Evolutionary conservation across 2,329 filamentous ascomycete genomes (phyloP).

Genomic region (Calycina herbarum): DNA sequence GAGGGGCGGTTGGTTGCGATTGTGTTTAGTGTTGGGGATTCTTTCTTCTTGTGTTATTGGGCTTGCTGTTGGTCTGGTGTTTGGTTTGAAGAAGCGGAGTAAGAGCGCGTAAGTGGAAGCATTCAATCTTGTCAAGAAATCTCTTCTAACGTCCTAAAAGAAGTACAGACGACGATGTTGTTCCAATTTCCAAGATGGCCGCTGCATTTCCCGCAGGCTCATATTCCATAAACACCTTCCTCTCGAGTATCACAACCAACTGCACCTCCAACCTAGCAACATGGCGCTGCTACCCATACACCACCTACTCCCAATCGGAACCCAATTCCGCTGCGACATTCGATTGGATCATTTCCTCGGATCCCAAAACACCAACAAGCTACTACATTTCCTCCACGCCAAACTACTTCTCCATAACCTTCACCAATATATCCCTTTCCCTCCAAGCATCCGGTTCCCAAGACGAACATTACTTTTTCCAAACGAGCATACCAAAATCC

Average conservation of each 20-base stretch:
- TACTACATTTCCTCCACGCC: slow-evolving; percentile 56
- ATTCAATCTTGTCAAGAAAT: neutral
- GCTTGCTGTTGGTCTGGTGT: slow-evolving; percentile 36
- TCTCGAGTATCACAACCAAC: slow-evolving; percentile 51
- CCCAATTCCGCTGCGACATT: slow-evolving; percentile 52
- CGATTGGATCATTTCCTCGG: slow-evolving; percentile 58
- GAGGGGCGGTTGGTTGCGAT: slow-evolving; percentile 37
- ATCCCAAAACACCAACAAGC: slow-evolving; percentile 39
- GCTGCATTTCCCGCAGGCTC: slow-evolving; percentile 58
- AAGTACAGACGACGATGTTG: neutral
- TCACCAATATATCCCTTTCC: slow-evolving; percentile 52
- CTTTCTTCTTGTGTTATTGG: slow-evolving; percentile 33
- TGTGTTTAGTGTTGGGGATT: slow-evolving; percentile 30
- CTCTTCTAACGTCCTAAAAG: slow-evolving; percentile 8
- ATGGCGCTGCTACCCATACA: slow-evolving; percentile 44
- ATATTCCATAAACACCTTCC: slow-evolving; percentile 60
- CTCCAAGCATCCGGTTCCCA: slow-evolving; percentile 48
- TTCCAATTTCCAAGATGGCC: slow-evolving; percentile 9
- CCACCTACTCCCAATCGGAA: slow-evolving; percentile 46
- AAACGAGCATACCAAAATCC: slow-evolving; percentile 51
- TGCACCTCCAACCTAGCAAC: slow-evolving; percentile 60
- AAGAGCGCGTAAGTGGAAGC: slow-evolving; percentile 19
- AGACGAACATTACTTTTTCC: slow-evolving; percentile 60
- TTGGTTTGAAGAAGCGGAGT: slow-evolving; percentile 34
- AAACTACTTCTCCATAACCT: slow-evolving; percentile 57